Percentiles rank a stretch among this genome's conserved stretches.
phyloP scores from a whole-genome alignment of 1,139 yeast genomes.

The Blastobotrys illinoisensis region DNA sequence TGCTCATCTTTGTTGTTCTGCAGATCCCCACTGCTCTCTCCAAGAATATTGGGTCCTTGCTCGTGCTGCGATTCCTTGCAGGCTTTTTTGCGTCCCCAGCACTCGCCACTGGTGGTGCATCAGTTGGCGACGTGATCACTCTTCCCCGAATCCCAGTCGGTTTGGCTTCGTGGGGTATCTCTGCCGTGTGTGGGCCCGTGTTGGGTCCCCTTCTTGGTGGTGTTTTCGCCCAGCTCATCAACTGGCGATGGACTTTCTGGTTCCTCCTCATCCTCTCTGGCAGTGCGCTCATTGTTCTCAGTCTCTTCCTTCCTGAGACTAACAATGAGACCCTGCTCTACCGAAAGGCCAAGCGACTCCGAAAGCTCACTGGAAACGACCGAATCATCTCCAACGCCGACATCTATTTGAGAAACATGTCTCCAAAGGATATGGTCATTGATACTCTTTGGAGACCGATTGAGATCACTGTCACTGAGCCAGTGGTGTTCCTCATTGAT shows the following conservation, averaged over 20 bases:
- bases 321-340: constrained; percentile 42
- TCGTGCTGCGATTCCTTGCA: constrained; percentile 70
- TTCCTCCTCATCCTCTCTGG: constrained; percentile 41
- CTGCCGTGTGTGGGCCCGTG: constrained; percentile 55
- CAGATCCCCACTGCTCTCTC: constrained; percentile 47
- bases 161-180: constrained; percentile 46
- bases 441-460: constrained; percentile 12
- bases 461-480: constrained; percentile 10
- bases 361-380: constrained; percentile 36
- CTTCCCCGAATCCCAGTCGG: constrained; percentile 31
- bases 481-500: constrained; percentile 24
- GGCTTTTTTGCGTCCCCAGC: constrained; percentile 85
- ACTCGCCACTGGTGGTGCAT: constrained; percentile 81
- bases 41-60: constrained; percentile 41
- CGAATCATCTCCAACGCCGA: constrained; percentile 8
- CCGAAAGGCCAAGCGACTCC: constrained; percentile 44
- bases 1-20: constrained; percentile 52
- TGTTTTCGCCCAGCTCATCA: constrained; percentile 23
- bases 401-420: constrained; percentile 3
- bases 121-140: constrained; percentile 53
- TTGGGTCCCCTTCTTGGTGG: constrained; percentile 71
- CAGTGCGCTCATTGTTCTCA: constrained; percentile 34
- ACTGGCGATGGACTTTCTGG: constrained; percentile 41
- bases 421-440: constrained; percentile 7
- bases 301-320: constrained; percentile 48